Evolutionary conservation across 2,329 filamentous ascomycete genomes (phyloP).

Genomic region (Fusarium decemcellulare): DNA sequence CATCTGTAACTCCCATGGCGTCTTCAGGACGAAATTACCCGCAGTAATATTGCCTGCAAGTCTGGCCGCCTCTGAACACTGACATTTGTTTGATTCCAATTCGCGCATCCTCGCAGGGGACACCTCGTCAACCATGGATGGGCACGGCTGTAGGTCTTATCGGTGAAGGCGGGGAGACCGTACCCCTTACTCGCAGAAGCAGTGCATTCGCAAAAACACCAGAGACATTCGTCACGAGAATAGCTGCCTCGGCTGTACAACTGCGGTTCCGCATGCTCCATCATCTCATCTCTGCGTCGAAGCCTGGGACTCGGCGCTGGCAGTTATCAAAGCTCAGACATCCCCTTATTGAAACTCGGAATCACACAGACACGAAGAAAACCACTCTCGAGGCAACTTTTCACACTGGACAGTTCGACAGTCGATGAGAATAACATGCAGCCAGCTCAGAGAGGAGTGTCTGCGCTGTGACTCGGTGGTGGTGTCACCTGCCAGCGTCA

Average conservation of each 20-base stretch:
- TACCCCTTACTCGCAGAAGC: constrained; percentile 7
- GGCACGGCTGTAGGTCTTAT: constrained; percentile 6
- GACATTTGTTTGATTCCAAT: background rate
- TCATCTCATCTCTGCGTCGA: constrained; percentile 8
- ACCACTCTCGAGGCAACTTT: too few relatives aligned
- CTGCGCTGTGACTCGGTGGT: background rate
- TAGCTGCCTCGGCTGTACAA: background rate
- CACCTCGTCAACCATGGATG: constrained; percentile 17
- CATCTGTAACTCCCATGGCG: background rate
- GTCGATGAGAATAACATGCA: background rate
- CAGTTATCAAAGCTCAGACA: background rate
- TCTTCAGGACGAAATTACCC: background rate
- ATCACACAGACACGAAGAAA: background rate
- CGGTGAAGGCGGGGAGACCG: background rate
- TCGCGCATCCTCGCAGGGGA: constrained; percentile 2
- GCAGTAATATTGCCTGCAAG: background rate
- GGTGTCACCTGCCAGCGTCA: too few relatives aligned
- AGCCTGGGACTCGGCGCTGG: too few relatives aligned
- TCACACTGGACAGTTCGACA: too few relatives aligned
- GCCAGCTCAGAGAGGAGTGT: background rate
- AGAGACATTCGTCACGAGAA: background rate
- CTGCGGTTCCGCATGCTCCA: constrained; percentile 8
- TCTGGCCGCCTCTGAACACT: background rate
- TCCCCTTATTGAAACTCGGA: background rate
- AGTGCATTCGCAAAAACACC: background rate